Evolutionary conservation across 1,284 basidiomycete genomes (phyloP).

Genomic region (Tausonia pullulans): DNA sequence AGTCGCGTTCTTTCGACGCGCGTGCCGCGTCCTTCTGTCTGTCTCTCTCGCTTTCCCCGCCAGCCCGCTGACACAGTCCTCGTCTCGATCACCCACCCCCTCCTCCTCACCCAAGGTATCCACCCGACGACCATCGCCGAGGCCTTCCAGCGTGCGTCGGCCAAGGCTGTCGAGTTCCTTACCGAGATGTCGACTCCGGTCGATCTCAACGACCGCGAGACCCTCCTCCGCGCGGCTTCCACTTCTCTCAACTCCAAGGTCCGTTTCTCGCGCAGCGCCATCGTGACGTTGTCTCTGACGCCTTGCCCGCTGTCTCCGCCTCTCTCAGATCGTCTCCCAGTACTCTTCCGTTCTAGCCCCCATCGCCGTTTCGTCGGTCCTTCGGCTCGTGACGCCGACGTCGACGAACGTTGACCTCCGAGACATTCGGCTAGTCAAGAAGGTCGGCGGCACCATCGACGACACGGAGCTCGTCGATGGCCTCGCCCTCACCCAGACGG

Average conservation of each 20-base stretch:
- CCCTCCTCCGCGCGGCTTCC: slow-evolving; percentile 80
- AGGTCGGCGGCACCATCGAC: slow-evolving; percentile 97
- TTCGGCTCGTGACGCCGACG: slow-evolving; percentile 68
- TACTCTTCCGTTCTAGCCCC: slow-evolving; percentile 95
- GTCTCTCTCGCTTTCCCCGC: not conserved
- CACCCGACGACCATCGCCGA: slow-evolving; percentile 97
- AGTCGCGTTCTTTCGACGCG: not conserved
- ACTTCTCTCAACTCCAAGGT: slow-evolving; percentile 96
- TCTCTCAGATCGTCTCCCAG: slow-evolving; percentile 83
- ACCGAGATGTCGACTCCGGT: slow-evolving; percentile 88
- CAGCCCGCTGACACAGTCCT: not conserved
- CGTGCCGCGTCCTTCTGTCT: not conserved
- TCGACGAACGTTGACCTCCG: slow-evolving; percentile 91
- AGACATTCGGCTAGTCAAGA: slow-evolving; percentile 94
- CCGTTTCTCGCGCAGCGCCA: not conserved
- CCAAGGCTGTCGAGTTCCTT: slow-evolving; percentile 88
- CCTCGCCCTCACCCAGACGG: slow-evolving; percentile 91
- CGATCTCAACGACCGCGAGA: slow-evolving; percentile 78
- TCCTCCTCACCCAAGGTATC: slow-evolving; percentile 42
- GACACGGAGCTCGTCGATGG: slow-evolving; percentile 97
- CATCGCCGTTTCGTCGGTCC: slow-evolving; percentile 94
- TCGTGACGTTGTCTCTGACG: not conserved
- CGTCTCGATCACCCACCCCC: not conserved
- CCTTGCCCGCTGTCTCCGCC: not conserved
- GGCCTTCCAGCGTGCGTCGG: slow-evolving; percentile 83